phyloP scores from a whole-genome alignment of 2,329 filamentous ascomycete genomes.

The Paecilomyces variotii region DNA sequence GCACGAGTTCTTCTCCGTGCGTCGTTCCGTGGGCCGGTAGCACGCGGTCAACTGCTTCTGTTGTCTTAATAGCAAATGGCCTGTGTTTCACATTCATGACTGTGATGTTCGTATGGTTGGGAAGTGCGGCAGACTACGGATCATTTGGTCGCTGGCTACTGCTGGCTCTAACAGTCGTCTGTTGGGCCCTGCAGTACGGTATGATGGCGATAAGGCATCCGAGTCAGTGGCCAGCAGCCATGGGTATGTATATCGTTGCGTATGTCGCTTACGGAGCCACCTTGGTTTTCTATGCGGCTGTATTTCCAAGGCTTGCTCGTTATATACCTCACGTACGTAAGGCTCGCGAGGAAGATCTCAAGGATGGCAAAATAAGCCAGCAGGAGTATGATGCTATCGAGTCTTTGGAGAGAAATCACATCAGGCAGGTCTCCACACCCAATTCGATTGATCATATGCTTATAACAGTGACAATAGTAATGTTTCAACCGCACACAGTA shows the following conservation, averaged over 20 bases:
- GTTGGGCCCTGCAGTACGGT: constrained; percentile 34
- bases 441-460: constrained; percentile 1
- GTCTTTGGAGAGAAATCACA: constrained; percentile 35
- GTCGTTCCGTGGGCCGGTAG: constrained; percentile 33
- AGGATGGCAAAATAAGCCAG: constrained; percentile 29
- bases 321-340: constrained; percentile 36
- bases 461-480: constrained; percentile 17
- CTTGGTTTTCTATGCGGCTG: constrained; percentile 35
- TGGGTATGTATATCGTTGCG: constrained; percentile 33
- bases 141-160: constrained; percentile 35
- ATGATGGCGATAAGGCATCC: constrained; percentile 32
- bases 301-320: constrained; percentile 32
- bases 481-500: constrained; percentile 36
- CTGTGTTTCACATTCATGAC: constrained; percentile 37
- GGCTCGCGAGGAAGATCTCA: constrained; percentile 33
- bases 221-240: constrained; percentile 33
- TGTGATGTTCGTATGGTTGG: constrained; percentile 34
- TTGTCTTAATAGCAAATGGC: constrained; percentile 35
- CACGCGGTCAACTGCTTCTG: constrained; percentile 28
- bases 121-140: constrained; percentile 37
- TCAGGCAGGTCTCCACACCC: constrained; percentile 17
- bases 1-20: constrained; percentile 27
- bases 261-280: constrained; percentile 35
- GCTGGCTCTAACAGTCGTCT: constrained; percentile 32
- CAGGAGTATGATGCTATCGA: constrained; percentile 34